Conservation (phyloP, 106 monocot genomes). For the Dendrobium nobile region DNA sequence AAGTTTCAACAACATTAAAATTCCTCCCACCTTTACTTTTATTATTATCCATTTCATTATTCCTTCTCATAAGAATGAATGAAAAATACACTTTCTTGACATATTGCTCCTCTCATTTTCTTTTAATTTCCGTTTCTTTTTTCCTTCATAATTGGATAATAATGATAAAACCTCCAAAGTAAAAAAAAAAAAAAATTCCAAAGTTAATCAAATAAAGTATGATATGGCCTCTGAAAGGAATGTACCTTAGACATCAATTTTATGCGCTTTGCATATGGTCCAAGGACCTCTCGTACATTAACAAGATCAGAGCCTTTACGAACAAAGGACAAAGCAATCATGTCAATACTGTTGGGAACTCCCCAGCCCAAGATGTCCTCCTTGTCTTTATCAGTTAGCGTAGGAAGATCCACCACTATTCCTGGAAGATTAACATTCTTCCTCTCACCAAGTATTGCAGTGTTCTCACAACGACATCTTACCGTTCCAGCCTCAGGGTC, state of each 20-base stretch:
- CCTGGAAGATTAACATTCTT: conserved; percentile 96
- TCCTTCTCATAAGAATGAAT: too few relatives aligned
- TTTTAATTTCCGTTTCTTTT: too few relatives aligned
- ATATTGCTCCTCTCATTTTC: too few relatives aligned
- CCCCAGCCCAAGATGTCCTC: conserved; percentile 88
- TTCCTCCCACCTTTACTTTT: too few relatives aligned
- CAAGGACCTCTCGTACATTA: conserved; percentile 70
- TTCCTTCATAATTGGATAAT: too few relatives aligned
- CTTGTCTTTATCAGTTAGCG: conserved; percentile 81
- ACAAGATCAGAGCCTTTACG: conserved; percentile 91
- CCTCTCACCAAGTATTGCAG: conserved; percentile 73
- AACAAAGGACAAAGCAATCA: conserved; percentile 89
- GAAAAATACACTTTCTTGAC: too few relatives aligned
- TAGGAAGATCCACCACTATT: conserved; percentile 80
- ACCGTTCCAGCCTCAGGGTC: conserved; percentile 68
- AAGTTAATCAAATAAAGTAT: not conserved
- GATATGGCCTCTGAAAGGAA: not conserved
- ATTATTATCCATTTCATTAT: too few relatives aligned
- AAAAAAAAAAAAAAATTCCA: not conserved
- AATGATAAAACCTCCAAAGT: too few relatives aligned
- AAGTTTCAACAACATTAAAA: too few relatives aligned
- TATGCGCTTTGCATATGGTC: conserved; percentile 59
- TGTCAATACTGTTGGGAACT: conserved; percentile 79
- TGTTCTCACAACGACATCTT: conserved; percentile 76
- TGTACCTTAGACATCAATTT: conserved; percentile 92